These are phyloP conservation scores for Metschnikowia corniflorae DNA, from an alignment of 805 yeast species.

Conservation along the genomic window DNA sequence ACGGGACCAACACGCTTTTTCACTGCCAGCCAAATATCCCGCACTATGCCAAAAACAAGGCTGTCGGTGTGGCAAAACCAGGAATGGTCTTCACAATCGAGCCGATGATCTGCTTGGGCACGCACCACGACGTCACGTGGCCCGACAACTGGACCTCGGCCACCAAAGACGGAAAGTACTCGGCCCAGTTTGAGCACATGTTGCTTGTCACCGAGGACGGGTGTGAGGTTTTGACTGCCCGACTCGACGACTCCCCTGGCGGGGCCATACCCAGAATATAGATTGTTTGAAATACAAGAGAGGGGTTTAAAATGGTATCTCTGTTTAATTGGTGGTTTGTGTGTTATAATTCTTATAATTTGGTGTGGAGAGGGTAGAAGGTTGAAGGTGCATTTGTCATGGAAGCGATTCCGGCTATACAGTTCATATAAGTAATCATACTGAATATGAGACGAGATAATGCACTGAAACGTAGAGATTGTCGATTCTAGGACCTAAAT, in stretches of 20 bases:
- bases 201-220: constrained; percentile 90
- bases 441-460: no score
- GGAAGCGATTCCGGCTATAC: no score
- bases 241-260: constrained; percentile 81
- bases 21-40: constrained; percentile 92
- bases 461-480: no score
- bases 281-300: no score
- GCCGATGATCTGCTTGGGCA: constrained; percentile 91
- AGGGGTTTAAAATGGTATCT: no score
- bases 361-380: no score
- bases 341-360: no score
- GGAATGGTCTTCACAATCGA: constrained; percentile 97
- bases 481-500: no score
- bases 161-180: constrained; percentile 82
- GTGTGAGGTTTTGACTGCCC: constrained; percentile 81
- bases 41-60: constrained; percentile 90
- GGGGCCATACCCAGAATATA: constrained; percentile 54
- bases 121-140: constrained; percentile 80
- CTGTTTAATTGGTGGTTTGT: no score
- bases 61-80: constrained; percentile 89
- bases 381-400: no score
- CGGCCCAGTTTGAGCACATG: constrained; percentile 96
- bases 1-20: constrained; percentile 83
- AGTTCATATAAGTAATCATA: no score
- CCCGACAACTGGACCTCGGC: constrained; percentile 97